These are phyloP conservation scores for Asterella californica DNA, from an alignment of 225 moss, liverwort and hornwort genomes.

Conservation along the genomic window DNA sequence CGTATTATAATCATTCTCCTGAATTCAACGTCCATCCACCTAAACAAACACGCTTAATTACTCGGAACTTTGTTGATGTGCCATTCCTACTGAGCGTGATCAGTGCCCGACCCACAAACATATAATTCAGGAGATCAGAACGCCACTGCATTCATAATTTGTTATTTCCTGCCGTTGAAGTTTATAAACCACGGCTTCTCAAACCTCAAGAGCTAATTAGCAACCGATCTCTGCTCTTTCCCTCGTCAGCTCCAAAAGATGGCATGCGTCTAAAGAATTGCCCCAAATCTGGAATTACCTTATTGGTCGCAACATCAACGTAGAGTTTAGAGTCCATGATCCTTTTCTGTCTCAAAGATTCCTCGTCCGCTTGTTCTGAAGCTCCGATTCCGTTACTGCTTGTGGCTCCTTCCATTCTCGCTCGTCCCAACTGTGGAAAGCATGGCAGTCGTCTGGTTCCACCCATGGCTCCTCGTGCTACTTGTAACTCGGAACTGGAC, in stretches of 20 bases:
- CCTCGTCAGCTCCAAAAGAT: background rate
- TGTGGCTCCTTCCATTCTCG: background rate
- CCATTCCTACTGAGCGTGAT: no score
- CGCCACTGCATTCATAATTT: no score
- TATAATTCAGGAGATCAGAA: background rate
- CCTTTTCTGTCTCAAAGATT: background rate
- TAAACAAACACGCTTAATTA: background rate
- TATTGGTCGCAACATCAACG: constrained; percentile 34
- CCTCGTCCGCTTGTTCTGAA: background rate
- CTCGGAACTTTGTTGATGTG: background rate
- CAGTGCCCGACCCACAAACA: background rate
- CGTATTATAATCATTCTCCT: background rate
- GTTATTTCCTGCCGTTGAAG: background rate
- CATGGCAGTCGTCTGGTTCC: background rate
- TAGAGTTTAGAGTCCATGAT: constrained; percentile 61
- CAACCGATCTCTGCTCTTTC: background rate
- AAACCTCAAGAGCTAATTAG: background rate
- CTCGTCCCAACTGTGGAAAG: background rate
- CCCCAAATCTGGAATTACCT: constrained; percentile 12
- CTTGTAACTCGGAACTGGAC: background rate
- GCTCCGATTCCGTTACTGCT: background rate
- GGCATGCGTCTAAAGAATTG: background rate
- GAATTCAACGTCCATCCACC: background rate
- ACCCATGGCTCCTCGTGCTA: background rate
- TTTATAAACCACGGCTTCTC: background rate